Conservation (phyloP, 352 stramenopile genomes). For the Phytophthora cryptogea region DNA sequence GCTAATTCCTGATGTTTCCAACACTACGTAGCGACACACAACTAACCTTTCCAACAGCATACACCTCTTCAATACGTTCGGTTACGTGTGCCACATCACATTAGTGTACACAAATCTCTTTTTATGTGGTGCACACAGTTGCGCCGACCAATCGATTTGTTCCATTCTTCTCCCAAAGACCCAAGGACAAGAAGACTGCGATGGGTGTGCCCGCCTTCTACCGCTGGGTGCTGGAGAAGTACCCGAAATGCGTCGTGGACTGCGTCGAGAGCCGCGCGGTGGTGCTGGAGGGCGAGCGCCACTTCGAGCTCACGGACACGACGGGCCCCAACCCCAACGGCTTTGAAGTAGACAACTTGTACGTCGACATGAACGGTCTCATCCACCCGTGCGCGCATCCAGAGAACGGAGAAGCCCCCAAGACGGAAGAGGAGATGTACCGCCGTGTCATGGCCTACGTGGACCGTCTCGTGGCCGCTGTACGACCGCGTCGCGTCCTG, state of each 20-base stretch:
- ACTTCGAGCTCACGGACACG: slow-evolving; percentile 82
- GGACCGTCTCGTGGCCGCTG: slow-evolving; percentile 94
- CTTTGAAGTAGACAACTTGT: slow-evolving; percentile 98
- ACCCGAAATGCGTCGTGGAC: slow-evolving; percentile 97
- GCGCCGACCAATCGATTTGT: slow-evolving; percentile 34
- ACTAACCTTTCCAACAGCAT: not conserved
- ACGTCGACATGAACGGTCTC: slow-evolving; percentile 99
- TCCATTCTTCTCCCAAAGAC: slow-evolving; percentile 8
- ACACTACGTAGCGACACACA: not conserved
- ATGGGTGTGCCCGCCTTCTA: slow-evolving; percentile 99
- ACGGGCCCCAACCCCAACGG: slow-evolving; percentile 92
- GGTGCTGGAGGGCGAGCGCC: slow-evolving; percentile 78
- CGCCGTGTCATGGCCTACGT: slow-evolving; percentile 96
- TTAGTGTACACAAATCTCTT: too few species aligned
- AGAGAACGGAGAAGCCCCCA: slow-evolving; percentile 90
- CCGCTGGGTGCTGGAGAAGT: slow-evolving; percentile 99
- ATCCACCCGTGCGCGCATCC: slow-evolving; percentile 99
- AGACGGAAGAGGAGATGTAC: slow-evolving; percentile 99
- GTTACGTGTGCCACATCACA: not conserved
- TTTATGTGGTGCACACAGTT: slow-evolving; percentile 1
- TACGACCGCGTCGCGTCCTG: slow-evolving; percentile 95
- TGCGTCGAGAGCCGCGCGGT: slow-evolving; percentile 72
- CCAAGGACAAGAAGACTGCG: not conserved
- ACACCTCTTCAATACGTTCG: not conserved
- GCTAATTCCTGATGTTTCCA: slow-evolving; percentile 8